Percentiles rank a stretch among this genome's conserved stretches.
Evolutionary conservation across 2,329 filamentous ascomycete species (phyloP).

Genomic region (Cadophora luteo-olivacea): DNA sequence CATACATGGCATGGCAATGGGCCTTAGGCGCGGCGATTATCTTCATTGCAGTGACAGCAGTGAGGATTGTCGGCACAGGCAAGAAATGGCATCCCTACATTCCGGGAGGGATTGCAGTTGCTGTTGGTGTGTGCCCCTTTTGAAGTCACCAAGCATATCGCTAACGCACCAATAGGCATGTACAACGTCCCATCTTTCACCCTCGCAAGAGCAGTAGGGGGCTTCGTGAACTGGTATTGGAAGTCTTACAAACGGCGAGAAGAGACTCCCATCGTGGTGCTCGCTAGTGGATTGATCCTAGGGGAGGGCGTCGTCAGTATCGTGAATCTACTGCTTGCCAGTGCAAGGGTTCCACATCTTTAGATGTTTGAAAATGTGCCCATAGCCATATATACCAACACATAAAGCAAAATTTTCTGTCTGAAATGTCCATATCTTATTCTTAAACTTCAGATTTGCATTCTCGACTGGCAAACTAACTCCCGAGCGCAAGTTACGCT

Average conservation of each 20-base stretch:
- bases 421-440: background rate
- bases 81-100: conserved; percentile 76
- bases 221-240: conserved; percentile 82
- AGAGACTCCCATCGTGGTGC: conserved; percentile 84
- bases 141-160: background rate
- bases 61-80: conserved; percentile 64
- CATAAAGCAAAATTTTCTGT: background rate
- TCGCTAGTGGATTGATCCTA: conserved; percentile 88
- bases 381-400: background rate
- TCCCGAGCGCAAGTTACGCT: background rate
- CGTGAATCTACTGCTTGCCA: conserved; percentile 83
- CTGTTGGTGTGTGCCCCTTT: conserved; percentile 70
- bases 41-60: conserved; percentile 73
- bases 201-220: conserved; percentile 83
- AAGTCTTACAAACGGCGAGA: conserved; percentile 55
- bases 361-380: conserved; percentile 26
- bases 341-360: conserved; percentile 76
- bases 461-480: background rate
- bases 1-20: conserved; percentile 82
- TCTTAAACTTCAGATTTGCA: background rate
- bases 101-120: conserved; percentile 94
- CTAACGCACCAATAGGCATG: conserved; percentile 66
- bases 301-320: conserved; percentile 94
- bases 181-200: conserved; percentile 98
- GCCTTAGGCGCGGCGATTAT: conserved; percentile 76